Evolutionary conservation across 768 basidiomycete genomes (phyloP), one percentile per base, ranked within the genome.

Genomic region (Dioszegia hungarica): DNA sequence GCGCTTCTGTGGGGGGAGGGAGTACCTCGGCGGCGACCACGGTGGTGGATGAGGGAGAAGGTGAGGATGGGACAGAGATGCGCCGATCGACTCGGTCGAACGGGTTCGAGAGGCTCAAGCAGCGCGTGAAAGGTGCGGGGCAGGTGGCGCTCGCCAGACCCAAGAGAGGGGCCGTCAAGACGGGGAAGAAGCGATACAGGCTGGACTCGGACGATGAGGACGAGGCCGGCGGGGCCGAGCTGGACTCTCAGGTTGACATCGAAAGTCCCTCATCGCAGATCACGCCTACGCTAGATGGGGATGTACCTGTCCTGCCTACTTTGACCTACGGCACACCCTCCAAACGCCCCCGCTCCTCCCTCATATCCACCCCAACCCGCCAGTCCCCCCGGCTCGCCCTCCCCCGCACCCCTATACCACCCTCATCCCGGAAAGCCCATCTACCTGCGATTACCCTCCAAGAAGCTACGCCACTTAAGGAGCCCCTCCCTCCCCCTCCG

Each of bases 391-490:
- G 52, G 2, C 29, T 41, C 3, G 40, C 39, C 20, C 34, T 38
- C 6, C 49, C 49, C 10, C 49, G 49, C 15, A 51, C 49, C 24
- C 49, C 49, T 20, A 33, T 24, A 17, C 43, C 25, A 3, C 14
- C 47, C 5, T 49, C 47, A 19, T 22, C 15, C 37, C 49, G 37
- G 15, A 51, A 38, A 25, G 15, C 28, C 27, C 25, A 20, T 3
- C 33, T 59, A 28, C 59, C 64, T 10, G 47, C 47, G 19, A 67
- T 66, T 24, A 38, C 56, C 5, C 47, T 66, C 1, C 64, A 68
- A 46, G 67, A 60, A n/a, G 57, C 68, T 3, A 72, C 66, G 29
- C 70, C 70, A 10, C 31, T 63, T 17, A 68, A 66, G 64, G 39
- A 62, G 36, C 64, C 61, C 17, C 33, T 65, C 41, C 57, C 66